Percentiles rank a stretch among this genome's conserved stretches.
These are phyloP conservation scores for Penicillium lagena DNA, from an alignment of 495 filamentous ascomycete genomes.

Conservation along the genomic window DNA sequence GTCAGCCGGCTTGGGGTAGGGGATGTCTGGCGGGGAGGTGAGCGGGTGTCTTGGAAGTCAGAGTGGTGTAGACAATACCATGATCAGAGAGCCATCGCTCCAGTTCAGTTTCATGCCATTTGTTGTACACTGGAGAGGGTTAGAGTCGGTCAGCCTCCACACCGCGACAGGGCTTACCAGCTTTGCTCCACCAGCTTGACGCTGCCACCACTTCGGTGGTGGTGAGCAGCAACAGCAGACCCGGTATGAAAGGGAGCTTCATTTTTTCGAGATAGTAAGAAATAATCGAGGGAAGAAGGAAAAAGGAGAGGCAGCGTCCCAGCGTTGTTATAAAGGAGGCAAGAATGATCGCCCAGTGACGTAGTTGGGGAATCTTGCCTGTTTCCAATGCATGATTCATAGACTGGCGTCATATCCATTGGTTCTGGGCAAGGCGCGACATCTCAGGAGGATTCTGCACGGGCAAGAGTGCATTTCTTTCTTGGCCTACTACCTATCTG, in stretches of 20 bases:
- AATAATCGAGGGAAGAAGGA: not conserved
- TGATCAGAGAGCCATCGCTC: conserved; percentile 96
- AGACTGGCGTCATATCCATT: not conserved
- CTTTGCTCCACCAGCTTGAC: conserved; percentile 75
- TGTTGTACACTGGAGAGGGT: conserved; percentile 74
- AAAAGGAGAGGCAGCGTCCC: not conserved
- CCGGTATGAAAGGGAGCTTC: conserved; percentile 63
- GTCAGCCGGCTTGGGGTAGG: conserved; percentile 77
- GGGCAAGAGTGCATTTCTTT: no score
- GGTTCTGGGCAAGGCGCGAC: no score
- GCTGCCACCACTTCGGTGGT: conserved; percentile 58
- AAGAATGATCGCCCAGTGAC: conserved; percentile 38
- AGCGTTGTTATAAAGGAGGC: conserved; percentile 1
- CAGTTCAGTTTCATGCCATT: conserved; percentile 96
- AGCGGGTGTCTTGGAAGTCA: not conserved
- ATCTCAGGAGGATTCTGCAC: no score
- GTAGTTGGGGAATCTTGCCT: conserved; percentile 28
- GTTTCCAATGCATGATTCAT: conserved; percentile 25
- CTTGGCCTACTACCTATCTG: no score
- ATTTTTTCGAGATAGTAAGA: conserved; percentile 37
- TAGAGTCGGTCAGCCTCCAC: conserved; percentile 3
- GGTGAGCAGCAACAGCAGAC: conserved; percentile 65
- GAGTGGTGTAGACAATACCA: conserved; percentile 18
- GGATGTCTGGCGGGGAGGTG: conserved; percentile 48
- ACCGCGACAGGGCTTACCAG: conserved; percentile 50